These are phyloP conservation scores for Gautieria morchelliformis DNA, from an alignment of 768 basidiomycete species.

Conservation along the genomic window DNA sequence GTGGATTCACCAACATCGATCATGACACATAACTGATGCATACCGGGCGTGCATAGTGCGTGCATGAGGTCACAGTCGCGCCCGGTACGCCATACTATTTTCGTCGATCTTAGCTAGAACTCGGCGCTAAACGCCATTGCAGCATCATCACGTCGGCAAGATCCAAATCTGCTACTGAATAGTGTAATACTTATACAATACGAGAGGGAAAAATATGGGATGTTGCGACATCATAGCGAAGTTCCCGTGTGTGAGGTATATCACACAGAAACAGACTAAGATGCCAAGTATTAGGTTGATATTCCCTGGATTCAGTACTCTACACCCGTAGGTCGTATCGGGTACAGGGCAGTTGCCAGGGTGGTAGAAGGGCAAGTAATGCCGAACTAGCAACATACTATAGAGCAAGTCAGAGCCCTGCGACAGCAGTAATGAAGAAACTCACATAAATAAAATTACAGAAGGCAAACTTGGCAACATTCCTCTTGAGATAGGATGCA, in stretches of 20 bases:
- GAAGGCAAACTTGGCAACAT: neutral
- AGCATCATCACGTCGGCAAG: too few species aligned
- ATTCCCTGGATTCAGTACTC: constrained; percentile 10
- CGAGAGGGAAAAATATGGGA: neutral
- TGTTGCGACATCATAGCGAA: neutral
- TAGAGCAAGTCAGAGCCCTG: neutral
- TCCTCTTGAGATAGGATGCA: neutral
- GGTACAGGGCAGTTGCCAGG: constrained; percentile 9
- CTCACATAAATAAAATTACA: neutral
- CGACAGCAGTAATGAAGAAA: neutral
- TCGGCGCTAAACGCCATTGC: too few species aligned
- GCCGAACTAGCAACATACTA: neutral
- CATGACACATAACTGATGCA: too few species aligned
- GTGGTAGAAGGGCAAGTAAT: neutral
- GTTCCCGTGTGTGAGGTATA: neutral
- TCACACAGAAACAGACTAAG: constrained; percentile 1
- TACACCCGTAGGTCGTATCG: neutral
- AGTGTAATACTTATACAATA: too few species aligned
- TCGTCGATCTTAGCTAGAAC: too few species aligned
- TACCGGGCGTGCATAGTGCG: too few species aligned
- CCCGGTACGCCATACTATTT: too few species aligned
- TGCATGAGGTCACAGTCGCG: too few species aligned
- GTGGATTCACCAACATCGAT: too few species aligned
- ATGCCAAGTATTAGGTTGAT: neutral
- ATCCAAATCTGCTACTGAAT: too few species aligned